phyloP scores from a whole-genome alignment of 2,329 filamentous ascomycete genomes.

The Colletotrichum tabaci region DNA sequence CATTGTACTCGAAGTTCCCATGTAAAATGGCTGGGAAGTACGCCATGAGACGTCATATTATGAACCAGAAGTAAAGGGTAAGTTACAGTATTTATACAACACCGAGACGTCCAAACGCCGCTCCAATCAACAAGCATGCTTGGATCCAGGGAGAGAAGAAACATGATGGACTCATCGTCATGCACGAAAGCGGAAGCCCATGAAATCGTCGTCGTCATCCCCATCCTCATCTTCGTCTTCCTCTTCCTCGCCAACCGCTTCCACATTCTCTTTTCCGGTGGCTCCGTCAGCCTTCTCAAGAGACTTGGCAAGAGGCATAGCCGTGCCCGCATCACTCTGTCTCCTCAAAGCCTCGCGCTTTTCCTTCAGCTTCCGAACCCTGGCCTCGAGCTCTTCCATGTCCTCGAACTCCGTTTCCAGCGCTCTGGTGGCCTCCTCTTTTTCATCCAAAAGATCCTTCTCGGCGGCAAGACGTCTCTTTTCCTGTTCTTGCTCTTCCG shows the following conservation, averaged over 20 bases:
- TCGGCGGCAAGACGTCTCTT: conserved; percentile 70
- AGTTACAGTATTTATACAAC: conserved; percentile 39
- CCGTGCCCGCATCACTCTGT: conserved; percentile 50
- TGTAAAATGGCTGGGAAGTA: neutral
- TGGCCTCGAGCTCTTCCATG: conserved; percentile 84
- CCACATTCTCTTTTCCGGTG: conserved; percentile 49
- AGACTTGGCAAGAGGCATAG: conserved; percentile 40
- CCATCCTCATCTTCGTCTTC: conserved; percentile 63
- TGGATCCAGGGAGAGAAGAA: neutral
- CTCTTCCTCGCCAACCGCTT: conserved; percentile 49
- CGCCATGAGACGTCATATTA: conserved; percentile 22
- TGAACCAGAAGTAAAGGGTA: conserved; percentile 33
- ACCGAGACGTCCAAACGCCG: conserved; percentile 17
- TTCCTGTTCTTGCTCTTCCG: conserved; percentile 65
- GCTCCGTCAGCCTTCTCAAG: conserved; percentile 40
- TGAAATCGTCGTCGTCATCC: conserved; percentile 70
- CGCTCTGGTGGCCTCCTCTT: conserved; percentile 81
- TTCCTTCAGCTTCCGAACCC: conserved; percentile 78
- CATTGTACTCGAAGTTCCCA: neutral
- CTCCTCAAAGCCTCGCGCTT: conserved; percentile 77
- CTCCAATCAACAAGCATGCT: neutral
- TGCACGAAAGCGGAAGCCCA: conserved; percentile 68
- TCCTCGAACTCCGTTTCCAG: conserved; percentile 86
- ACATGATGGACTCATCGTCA: conserved; percentile 20
- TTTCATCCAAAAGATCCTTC: conserved; percentile 73